Evolutionary conservation across 495 filamentous ascomycete genomes (phyloP).

Genomic region (Aspergillus leporis): DNA sequence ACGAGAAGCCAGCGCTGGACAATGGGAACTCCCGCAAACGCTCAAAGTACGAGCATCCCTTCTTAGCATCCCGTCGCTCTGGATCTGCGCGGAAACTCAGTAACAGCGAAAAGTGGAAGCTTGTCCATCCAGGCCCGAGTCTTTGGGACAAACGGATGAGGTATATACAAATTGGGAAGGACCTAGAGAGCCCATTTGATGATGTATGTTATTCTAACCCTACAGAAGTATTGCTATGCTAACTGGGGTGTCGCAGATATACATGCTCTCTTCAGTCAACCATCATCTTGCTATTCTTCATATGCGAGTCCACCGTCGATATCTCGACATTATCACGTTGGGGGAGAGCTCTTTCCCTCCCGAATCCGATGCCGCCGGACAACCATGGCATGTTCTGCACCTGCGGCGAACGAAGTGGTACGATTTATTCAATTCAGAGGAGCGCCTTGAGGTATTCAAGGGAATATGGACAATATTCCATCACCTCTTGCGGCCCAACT

Average conservation of each 20-base stretch:
- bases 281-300: conserved; percentile 79
- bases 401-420: conserved; percentile 76
- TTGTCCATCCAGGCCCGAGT: conserved; percentile 60
- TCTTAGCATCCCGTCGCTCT: conserved; percentile 36
- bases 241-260: conserved; percentile 56
- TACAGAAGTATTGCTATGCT: background rate
- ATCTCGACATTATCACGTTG: conserved; percentile 56
- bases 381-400: conserved; percentile 64
- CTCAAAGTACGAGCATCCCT: conserved; percentile 37
- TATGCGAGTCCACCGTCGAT: conserved; percentile 66
- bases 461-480: conserved; percentile 76
- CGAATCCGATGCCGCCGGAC: conserved; percentile 47
- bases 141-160: conserved; percentile 77
- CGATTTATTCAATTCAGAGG: conserved; percentile 67
- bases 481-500: conserved; percentile 59
- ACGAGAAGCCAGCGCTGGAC: conserved; percentile 24
- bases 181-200: conserved; percentile 47
- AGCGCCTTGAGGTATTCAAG: conserved; percentile 69
- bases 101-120: conserved; percentile 44
- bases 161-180: conserved; percentile 73
- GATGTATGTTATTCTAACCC: conserved; percentile 41
- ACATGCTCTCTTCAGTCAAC: conserved; percentile 77
- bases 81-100: conserved; percentile 36
- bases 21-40: conserved; percentile 41
- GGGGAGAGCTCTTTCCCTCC: conserved; percentile 32